Conservation (phyloP, 371 early-diverging fungal species). For the Thermomucor indicae-seudaticae region DNA sequence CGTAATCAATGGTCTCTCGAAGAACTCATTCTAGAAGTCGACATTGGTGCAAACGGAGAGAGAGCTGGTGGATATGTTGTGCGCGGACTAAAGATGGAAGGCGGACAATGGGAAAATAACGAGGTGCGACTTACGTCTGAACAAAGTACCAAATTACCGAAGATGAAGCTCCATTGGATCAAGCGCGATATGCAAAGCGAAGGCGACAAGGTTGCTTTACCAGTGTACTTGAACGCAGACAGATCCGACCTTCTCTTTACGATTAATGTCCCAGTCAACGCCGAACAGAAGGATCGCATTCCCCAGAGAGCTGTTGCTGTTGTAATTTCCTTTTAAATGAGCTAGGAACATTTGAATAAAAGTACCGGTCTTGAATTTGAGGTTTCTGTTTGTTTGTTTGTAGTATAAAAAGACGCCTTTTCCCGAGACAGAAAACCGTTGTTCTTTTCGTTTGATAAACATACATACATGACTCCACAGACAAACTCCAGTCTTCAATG, state of each 20-base stretch:
- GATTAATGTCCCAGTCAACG: conserved; percentile 44
- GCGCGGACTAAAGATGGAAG: conserved; percentile 62
- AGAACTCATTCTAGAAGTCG: conserved; percentile 57
- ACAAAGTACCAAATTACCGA: conserved; percentile 37
- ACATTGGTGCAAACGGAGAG: conserved; percentile 28
- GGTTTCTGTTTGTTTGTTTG: too few relatives aligned
- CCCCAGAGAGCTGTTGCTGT: conserved; percentile 79
- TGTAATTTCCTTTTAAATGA: conserved; percentile 42
- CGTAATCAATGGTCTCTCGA: conserved; percentile 61
- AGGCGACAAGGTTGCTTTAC: conserved; percentile 45
- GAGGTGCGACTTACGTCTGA: conserved; percentile 53
- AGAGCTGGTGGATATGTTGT: conserved; percentile 21
- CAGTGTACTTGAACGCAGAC: conserved; percentile 85
- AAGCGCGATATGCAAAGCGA: conserved; percentile 17
- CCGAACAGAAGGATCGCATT: conserved; percentile 41
- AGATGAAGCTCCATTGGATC: conserved; percentile 51
- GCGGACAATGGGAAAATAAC: conserved; percentile 57
- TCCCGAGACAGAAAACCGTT: too few relatives aligned
- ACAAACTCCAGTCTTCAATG: conserved; percentile 75
- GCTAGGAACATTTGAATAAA: not conserved
- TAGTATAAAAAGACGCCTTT: too few relatives aligned
- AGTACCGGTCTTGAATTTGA: too few relatives aligned
- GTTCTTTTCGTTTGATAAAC: too few relatives aligned
- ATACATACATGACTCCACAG: too few relatives aligned
- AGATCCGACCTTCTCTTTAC: conserved; percentile 74